phyloP scores from a whole-genome alignment of 768 basidiomycete genomes.

The Cyathus striatus region DNA sequence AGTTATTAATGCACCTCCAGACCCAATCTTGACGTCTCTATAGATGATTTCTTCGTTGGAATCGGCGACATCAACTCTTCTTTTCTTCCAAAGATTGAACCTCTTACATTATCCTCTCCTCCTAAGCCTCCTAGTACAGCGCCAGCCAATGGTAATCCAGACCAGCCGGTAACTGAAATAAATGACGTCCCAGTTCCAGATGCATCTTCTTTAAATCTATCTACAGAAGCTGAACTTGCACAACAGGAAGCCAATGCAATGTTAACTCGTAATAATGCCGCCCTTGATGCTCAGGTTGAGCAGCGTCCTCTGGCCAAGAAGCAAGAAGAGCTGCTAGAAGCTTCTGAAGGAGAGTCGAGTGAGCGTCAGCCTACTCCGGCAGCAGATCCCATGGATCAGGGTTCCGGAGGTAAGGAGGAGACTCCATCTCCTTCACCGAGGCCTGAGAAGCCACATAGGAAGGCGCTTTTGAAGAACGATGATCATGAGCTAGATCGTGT shows the following conservation, averaged over 20 bases:
- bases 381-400: no score
- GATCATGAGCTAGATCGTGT: conserved; percentile 80
- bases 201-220: conserved; percentile 1
- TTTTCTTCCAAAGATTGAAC: conserved; percentile 78
- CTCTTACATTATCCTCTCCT: conserved; percentile 35
- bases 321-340: conserved; percentile 71
- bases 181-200: neutral
- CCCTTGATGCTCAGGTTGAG: conserved; percentile 80
- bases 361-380: conserved; percentile 5
- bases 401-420: neutral
- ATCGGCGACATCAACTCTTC: conserved; percentile 98
- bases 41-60: conserved; percentile 97
- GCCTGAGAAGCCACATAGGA: conserved; percentile 46
- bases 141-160: conserved; percentile 6
- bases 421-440: conserved; percentile 16
- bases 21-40: neutral
- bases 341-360: conserved; percentile 14
- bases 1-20: conserved; percentile 12
- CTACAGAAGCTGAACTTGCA: conserved; percentile 34
- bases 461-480: conserved; percentile 82
- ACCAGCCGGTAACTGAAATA: neutral
- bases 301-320: conserved; percentile 84
- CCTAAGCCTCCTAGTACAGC: conserved; percentile 15
- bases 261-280: conserved; percentile 65
- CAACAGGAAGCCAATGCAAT: conserved; percentile 49